Base-by-base conservation (phyloP, 495 filamentous ascomycete genomes). In the Hypoxylon crocopeplum region DNA sequence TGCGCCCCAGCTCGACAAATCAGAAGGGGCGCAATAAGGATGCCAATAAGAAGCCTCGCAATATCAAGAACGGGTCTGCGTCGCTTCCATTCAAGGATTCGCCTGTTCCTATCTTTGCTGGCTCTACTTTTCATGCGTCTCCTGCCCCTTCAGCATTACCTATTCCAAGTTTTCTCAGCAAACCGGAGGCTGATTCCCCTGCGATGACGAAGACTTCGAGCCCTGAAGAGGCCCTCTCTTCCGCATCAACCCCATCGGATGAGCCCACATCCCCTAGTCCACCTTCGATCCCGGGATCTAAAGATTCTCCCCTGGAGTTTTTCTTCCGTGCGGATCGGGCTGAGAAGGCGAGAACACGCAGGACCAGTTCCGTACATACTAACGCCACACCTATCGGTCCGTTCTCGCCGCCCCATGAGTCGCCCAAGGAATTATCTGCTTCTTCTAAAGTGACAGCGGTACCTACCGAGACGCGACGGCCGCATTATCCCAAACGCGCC, bases 61-160 rank as follows among this genome's bases (percentile, higher is more conserved):
- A 64, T n/a, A n/a, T 22, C 40, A 75, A 70, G 42, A 67, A 72
- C 17, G 68, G 50, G 1, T 45, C 65, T 15, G 65, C 66, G 11
- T 74, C 78, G 20, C 74, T n/a, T 56, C 6, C 48, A 34, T 17
- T 40, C 69, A 59, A 74, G 11, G 53, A 64, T 7, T 27, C 24
- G 24, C 75, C 82, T 13, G 81, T 78, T 36, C 69, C 82, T 55
- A 81, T 90, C 53, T 99, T 97, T 72, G 94, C 94, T 11, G 94
- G 94, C 12, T 90, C 93, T 12, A 95, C 91, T 0, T 99, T 99
- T 72, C 93, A 97, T 69, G 89, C 91, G 8, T 99, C 94, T 1
- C 94, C 94, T 11, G 93, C 92, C 2, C 89, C 95, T 1, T 93
- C 92, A 2, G 84, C 91, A n/a, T 82, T 99, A 4, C 95, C 95